Base-by-base conservation (phyloP, 495 filamentous ascomycete species). In the Pyrenula massariospora region DNA sequence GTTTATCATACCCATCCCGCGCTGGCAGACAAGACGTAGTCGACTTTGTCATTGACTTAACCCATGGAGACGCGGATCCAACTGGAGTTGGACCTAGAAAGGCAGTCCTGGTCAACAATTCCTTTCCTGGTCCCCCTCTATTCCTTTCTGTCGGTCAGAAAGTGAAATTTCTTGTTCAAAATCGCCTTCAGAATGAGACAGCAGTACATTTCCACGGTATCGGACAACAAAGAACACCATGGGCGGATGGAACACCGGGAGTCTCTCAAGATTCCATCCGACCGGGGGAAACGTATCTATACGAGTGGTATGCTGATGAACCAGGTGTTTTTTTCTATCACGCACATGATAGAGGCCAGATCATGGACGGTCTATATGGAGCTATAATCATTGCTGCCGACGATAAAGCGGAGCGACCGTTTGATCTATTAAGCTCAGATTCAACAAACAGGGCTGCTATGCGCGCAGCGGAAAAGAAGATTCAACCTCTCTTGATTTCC, bases 111-210 rank as follows among this genome's bases (percentile, higher is more conserved):
- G 76, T 77, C 51, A 86, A 86, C 67, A 78, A 77, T 1, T 78
- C 81, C 21, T 79, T 77, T 53, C 84, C 84, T 2, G 82, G 77
- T 1, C 84, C 82, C 0, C 55, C 73, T 21, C 70, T 86, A 52
- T 70, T 74, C 49, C 67, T 83, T 2, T 77, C 83, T 59, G 78
- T 84, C 68, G 82, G 82, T 2, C 81, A 86, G 60, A 70, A 72
- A 51, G 81, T 85, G 56, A 70, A 84, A 42, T 78, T 86, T 19
- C 70, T 76, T 15, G 80, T 85, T 5, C 66, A 71, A 55, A 85
- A 84, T 65, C 65, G 68, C 1, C 68, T 77, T 55, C 80, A 80
- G 0, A 76, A 76, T 31, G 74, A 78, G 49, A 73, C 72, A 0
- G 75, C 75, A 5, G 64, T 82, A 10, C 78, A 82, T 59, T 81